Evolutionary conservation across 805 yeast genomes (phyloP), one percentile per base, ranked within the genome.

Genomic region (Pichia heedii): DNA sequence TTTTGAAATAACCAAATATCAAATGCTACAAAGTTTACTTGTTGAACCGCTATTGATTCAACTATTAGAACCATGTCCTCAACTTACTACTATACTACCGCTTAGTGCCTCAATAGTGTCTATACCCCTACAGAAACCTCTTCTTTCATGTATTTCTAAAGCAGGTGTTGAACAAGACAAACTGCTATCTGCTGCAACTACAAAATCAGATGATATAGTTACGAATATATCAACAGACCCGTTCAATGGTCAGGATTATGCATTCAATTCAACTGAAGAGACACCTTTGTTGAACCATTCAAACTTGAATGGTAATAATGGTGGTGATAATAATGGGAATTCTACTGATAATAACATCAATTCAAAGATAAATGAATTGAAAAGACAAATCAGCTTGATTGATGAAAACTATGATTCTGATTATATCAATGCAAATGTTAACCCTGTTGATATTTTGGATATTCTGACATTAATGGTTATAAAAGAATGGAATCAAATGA

Each of bases 51-150:
- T 64, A 3, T 50, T 64, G 26, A 45, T 55, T 5, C 63, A 60
- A 47, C 52, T 53, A 4, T 45, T 63, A 13, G 48, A 45, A 7
- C 58, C 64, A 4, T 48, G 50, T 9, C 56, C 59, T 1, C 53
- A 50, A 22, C 37, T 62, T 13, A 52, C 63, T 2, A 33, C 40
- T 2, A 36, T 52, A 3, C 43, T 45, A 9, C 67, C 69, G 4
- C 39, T 54, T 3, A 54, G 64, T 4, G 51, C 58, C 2, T 59
- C 67, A 8, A 49, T 65, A 5, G 45, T 65, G 4, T 58, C 69
- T 1, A 34, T 49, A 3, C 36, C 48, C 4, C 35, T 48, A 5
- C 60, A 55, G 10, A 61, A 59, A 38, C 63, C 65, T 0, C 48
- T 64, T 22, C 53, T 61, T 5, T 57, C 66, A 8, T 59, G 61